These are phyloP conservation scores for Colletotrichum neosansevieriae DNA, from an alignment of 2,329 filamentous ascomycete species.

Conservation along the genomic window DNA sequence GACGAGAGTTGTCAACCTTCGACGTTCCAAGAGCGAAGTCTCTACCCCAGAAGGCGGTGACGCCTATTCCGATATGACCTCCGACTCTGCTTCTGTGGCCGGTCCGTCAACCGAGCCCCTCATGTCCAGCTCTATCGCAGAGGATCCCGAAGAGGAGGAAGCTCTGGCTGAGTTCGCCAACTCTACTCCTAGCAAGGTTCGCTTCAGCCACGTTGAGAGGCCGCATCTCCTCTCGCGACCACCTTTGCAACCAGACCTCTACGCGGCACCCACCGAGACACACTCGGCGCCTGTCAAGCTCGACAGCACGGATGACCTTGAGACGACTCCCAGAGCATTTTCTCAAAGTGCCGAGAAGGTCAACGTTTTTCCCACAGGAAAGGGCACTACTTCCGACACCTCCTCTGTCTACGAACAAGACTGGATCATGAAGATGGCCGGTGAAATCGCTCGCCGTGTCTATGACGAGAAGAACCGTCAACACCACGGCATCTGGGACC, in stretches of 20 bases:
- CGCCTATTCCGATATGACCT: conserved; percentile 57
- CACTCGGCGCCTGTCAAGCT: conserved; percentile 35
- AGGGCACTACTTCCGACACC: conserved; percentile 57
- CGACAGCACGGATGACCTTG: conserved; percentile 28
- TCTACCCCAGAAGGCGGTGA: conserved; percentile 65
- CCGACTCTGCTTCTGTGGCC: conserved; percentile 67
- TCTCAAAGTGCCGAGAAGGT: conserved; percentile 43
- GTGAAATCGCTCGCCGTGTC: conserved; percentile 88
- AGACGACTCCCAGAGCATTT: conserved; percentile 39
- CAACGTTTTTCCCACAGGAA: conserved; percentile 45
- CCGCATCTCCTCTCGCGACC: conserved; percentile 47
- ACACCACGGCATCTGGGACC: conserved; percentile 62
- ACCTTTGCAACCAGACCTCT: conserved; percentile 51
- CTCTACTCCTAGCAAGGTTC: conserved; percentile 53
- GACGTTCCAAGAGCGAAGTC: conserved; percentile 69
- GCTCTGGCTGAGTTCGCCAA: conserved; percentile 40
- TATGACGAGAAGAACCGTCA: conserved; percentile 83
- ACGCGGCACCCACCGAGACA: conserved; percentile 43
- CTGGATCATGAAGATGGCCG: conserved; percentile 93
- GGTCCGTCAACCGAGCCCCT: conserved; percentile 73
- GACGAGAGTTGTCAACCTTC: conserved; percentile 83
- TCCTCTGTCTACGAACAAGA: conserved; percentile 77
- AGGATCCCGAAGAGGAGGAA: conserved; percentile 67
- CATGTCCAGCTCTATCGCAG: conserved; percentile 67
- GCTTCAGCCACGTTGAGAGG: conserved; percentile 52